Conservation (phyloP, 1,284 basidiomycete genomes). For the Peniophora sp. region DNA sequence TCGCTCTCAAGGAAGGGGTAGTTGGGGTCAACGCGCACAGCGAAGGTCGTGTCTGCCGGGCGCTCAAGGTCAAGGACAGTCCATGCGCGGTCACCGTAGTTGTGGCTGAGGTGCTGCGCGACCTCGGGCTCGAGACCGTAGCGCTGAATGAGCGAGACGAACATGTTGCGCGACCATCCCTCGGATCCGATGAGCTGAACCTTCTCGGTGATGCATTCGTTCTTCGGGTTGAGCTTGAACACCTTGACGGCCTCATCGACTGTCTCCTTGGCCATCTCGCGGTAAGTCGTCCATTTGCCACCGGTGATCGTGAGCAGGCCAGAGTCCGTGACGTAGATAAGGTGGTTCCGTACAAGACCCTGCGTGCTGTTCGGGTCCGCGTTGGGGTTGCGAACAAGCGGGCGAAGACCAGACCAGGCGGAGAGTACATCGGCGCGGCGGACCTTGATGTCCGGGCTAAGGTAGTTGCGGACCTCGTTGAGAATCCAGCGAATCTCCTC, state of each 20-base stretch:
- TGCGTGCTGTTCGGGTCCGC: slow-evolving; percentile 63
- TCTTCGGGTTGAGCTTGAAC: slow-evolving; percentile 57
- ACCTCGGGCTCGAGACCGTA: slow-evolving; percentile 90
- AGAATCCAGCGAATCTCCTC: slow-evolving; percentile 97
- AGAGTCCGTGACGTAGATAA: slow-evolving; percentile 79
- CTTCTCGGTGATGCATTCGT: slow-evolving; percentile 73
- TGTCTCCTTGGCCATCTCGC: slow-evolving; percentile 95
- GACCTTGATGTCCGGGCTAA: slow-evolving; percentile 89
- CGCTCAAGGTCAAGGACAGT: slow-evolving; percentile 80
- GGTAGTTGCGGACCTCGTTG: slow-evolving; percentile 86
- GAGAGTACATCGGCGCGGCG: slow-evolving; percentile 94
- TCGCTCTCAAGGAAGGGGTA: slow-evolving; percentile 94
- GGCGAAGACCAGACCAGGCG: slow-evolving; percentile 90
- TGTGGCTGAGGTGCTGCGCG: slow-evolving; percentile 88
- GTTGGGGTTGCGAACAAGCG: slow-evolving; percentile 81
- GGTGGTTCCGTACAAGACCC: slow-evolving; percentile 89
- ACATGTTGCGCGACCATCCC: slow-evolving; percentile 94
- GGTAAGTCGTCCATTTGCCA: slow-evolving; percentile 98
- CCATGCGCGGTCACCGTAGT: slow-evolving; percentile 96
- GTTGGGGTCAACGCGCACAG: slow-evolving; percentile 66
- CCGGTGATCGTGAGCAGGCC: slow-evolving; percentile 94
- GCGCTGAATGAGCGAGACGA: slow-evolving; percentile 91
- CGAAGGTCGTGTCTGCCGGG: slow-evolving; percentile 77
- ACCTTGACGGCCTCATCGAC: slow-evolving; percentile 83
- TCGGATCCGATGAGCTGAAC: slow-evolving; percentile 89